Evolutionary conservation across 352 stramenopile genomes (phyloP), one percentile per base, ranked within the genome.

Genomic region (Globisporangium okanoganense): DNA sequence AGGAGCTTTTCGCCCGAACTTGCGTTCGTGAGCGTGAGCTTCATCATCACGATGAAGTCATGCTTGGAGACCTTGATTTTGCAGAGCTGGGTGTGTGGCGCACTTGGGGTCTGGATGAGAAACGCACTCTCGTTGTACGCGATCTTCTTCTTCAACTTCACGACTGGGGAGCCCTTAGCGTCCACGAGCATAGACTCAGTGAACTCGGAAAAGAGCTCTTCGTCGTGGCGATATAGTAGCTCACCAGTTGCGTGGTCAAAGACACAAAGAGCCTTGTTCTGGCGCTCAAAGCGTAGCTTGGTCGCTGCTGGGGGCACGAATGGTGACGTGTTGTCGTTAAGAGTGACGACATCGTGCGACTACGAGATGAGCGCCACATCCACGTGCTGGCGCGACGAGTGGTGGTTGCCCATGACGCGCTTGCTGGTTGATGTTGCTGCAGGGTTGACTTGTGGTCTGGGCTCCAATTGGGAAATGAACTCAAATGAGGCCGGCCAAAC

Each of bases 121-220:
- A n/a, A n/a, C n/a, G n/a, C n/a, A n/a, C n/a, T n/a, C n/a, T n/a
- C n/a, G n/a, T n/a, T n/a, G n/a, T n/a, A n/a, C n/a, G n/a, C n/a
- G n/a, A n/a, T n/a, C 45, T 52, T 31, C 24, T 36, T 52, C 14
- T 33, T 7, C 45, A 52, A 7, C 6, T 33, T 33, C 29, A 33
- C 29, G 29, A 33, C 22, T 2, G 45, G 45, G 13, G 20, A 9
- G 47, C 27, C 22, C 25, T n/a, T 52, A 5, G 13, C 47, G 47
- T 52, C 47, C 13, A 52, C 25, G 47, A 52, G 47, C 47, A 52
- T 36, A 14, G 18, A 35, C 47, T 52, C 25, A 13, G 47, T 52
- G 22, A 24, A 52, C 47, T 52, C 47, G 25, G 47, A 27, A 13
- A 52, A 36, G 25, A 13, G 20, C 25, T 52, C 4, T 14, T 36